Conservation (phyloP, 768 basidiomycete species). For the Kwoniella mangroviensis region DNA sequence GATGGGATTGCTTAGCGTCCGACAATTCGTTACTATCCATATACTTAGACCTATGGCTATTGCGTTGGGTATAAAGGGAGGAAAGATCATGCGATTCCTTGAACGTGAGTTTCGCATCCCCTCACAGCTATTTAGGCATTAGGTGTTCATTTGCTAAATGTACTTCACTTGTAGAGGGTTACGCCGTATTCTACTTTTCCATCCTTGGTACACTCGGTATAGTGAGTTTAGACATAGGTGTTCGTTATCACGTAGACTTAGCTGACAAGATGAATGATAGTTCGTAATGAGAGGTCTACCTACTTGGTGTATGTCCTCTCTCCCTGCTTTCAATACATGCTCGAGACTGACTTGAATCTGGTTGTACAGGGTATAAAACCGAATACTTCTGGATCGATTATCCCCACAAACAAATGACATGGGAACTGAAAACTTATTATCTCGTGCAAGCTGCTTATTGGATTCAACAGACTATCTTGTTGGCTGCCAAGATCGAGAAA, state of each 20-base stretch:
- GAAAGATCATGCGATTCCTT: slow-evolving; percentile 80
- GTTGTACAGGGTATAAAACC: slow-evolving; percentile 63
- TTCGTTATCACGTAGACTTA: background rate
- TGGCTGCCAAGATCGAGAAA: slow-evolving; percentile 84
- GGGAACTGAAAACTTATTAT: slow-evolving; percentile 86
- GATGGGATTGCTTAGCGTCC: slow-evolving; percentile 59
- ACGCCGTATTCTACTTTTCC: slow-evolving; percentile 80
- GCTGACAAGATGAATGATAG: slow-evolving; percentile 59
- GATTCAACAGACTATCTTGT: slow-evolving; percentile 86
- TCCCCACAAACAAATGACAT: slow-evolving; percentile 85
- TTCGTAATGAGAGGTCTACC: slow-evolving; percentile 79
- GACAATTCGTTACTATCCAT: slow-evolving; percentile 73
- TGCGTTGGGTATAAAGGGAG: slow-evolving; percentile 70
- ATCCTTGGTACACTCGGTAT: slow-evolving; percentile 75
- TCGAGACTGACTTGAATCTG: background rate
- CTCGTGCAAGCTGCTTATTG: slow-evolving; percentile 92
- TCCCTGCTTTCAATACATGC: background rate
- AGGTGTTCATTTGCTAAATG: background rate
- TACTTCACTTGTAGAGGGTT: slow-evolving; percentile 59
- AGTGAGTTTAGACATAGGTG: slow-evolving; percentile 62
- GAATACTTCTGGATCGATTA: slow-evolving; percentile 87
- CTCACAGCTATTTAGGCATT: too few species aligned
- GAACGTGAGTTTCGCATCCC: slow-evolving; percentile 64
- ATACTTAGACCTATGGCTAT: slow-evolving; percentile 71
- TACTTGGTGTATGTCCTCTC: slow-evolving; percentile 73